Conservation (phyloP, 2,329 filamentous ascomycete genomes). For the Fusarium sp. region DNA sequence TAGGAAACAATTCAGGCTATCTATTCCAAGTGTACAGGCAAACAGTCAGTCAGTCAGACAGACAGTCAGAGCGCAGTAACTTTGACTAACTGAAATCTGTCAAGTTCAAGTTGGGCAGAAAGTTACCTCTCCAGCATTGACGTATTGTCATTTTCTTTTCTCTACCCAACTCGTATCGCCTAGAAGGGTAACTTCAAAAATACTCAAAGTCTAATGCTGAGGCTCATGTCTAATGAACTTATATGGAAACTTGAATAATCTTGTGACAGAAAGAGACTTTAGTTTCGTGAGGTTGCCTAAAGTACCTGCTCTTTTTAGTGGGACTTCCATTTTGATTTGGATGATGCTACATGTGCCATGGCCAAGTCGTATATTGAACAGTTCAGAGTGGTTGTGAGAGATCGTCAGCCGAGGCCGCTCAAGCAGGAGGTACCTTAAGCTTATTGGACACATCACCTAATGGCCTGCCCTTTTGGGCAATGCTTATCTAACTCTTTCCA, state of each 20-base stretch:
- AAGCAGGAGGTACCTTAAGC: conserved; percentile 18
- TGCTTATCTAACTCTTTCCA: conserved; percentile 22
- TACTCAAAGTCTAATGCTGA: no score
- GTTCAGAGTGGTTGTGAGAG: background rate
- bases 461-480: conserved; percentile 36
- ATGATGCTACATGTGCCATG: background rate
- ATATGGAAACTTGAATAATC: no score
- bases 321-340: background rate
- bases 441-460: conserved; percentile 34
- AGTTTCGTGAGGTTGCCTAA: background rate
- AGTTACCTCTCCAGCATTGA: no score
- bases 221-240: no score
- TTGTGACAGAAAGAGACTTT: no score
- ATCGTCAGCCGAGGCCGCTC: conserved; percentile 20
- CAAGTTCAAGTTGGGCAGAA: no score
- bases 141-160: no score
- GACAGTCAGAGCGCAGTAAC: background rate
- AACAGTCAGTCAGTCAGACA: background rate
- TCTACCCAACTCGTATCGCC: background rate
- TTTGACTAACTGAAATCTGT: background rate
- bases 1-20: background rate
- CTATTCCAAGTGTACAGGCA: background rate
- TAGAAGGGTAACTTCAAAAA: no score
- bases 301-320: background rate
- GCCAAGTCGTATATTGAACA: background rate